Percentiles rank a stretch among this genome's conserved stretches.
phyloP scores from a whole-genome alignment of 805 yeast species.

The Kregervanrija fluxuum region DNA sequence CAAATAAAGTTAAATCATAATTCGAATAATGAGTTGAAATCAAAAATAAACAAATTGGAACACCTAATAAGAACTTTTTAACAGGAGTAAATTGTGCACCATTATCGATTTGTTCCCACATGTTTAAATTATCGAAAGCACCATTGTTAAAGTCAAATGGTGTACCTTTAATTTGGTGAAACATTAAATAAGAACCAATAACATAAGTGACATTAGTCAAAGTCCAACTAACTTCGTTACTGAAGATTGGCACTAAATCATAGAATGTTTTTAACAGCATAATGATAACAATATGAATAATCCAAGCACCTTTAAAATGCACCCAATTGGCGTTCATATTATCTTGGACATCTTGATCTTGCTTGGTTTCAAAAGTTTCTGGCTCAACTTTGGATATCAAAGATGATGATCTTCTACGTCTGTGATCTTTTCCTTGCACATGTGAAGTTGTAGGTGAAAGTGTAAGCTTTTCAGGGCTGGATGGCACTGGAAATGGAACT shows the following conservation, averaged over 20 bases:
- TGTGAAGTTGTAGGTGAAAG: slow-evolving; percentile 30
- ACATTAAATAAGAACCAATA: slow-evolving; percentile 90
- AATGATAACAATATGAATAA: slow-evolving; percentile 81
- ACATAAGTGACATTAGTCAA: slow-evolving; percentile 85
- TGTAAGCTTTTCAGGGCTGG: slow-evolving; percentile 27
- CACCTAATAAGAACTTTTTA: slow-evolving; percentile 83
- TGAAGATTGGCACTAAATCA: slow-evolving; percentile 74
- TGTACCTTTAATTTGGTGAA: slow-evolving; percentile 92
- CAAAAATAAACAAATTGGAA: slow-evolving; percentile 84
- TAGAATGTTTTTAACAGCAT: slow-evolving; percentile 65
- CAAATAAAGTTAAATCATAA: slow-evolving; percentile 72
- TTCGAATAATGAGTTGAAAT: slow-evolving; percentile 85
- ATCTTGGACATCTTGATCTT: slow-evolving; percentile 82
- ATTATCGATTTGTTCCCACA: slow-evolving; percentile 93
- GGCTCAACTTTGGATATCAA: slow-evolving; percentile 89
- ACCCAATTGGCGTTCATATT: slow-evolving; percentile 97
- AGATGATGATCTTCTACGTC: slow-evolving; percentile 74
- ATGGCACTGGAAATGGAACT: slow-evolving; percentile 24
- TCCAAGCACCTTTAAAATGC: slow-evolving; percentile 94
- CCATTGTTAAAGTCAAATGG: slow-evolving; percentile 97
- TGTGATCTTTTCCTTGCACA: slow-evolving; percentile 25
- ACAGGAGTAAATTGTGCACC: slow-evolving; percentile 98
- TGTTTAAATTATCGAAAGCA: slow-evolving; percentile 89
- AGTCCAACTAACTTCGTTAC: slow-evolving; percentile 87
- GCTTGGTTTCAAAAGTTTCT: slow-evolving; percentile 84